Evolutionary conservation across 768 basidiomycete species (phyloP).

Genomic region (Leccinum subtestaceum): DNA sequence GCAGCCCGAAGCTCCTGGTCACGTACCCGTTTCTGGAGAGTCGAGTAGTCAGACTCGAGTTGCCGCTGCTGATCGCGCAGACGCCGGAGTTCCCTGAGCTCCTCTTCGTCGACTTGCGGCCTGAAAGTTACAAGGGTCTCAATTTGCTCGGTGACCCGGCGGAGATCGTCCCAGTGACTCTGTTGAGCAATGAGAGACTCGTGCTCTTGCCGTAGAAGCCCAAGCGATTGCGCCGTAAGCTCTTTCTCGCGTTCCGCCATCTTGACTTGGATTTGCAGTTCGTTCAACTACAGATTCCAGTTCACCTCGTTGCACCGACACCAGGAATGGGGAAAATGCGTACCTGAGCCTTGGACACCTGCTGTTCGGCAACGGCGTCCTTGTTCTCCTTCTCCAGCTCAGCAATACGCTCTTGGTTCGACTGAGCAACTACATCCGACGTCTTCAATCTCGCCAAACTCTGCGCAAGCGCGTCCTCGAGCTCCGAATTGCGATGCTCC

Average conservation of each 20-base stretch:
- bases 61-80: slow-evolving; percentile 55
- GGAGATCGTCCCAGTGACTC: slow-evolving; percentile 76
- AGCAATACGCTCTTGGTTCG: slow-evolving; percentile 55
- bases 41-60: slow-evolving; percentile 64
- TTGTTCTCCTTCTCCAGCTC: slow-evolving; percentile 61
- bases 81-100: slow-evolving; percentile 66
- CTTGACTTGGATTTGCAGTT: slow-evolving; percentile 56
- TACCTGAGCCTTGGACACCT: slow-evolving; percentile 59
- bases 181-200: slow-evolving; percentile 61
- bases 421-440: slow-evolving; percentile 65
- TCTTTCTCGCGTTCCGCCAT: slow-evolving; percentile 66
- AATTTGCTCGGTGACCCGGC: slow-evolving; percentile 68
- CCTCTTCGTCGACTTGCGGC: slow-evolving; percentile 64
- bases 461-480: slow-evolving; percentile 72
- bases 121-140: slow-evolving; percentile 61
- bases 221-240: slow-evolving; percentile 46
- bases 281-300: slow-evolving; percentile 46
- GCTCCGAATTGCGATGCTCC: slow-evolving; percentile 52
- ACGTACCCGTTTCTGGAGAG: slow-evolving; percentile 68
- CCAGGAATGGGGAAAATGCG: slow-evolving; percentile 14
- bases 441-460: slow-evolving; percentile 69
- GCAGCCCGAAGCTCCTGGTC: slow-evolving; percentile 64
- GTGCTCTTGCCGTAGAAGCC: slow-evolving; percentile 55
- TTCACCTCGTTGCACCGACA: not conserved
- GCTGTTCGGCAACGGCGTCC: slow-evolving; percentile 55